Evolutionary conservation across 352 stramenopile species (phyloP).

Genomic region (Phytophthora megakarya): DNA sequence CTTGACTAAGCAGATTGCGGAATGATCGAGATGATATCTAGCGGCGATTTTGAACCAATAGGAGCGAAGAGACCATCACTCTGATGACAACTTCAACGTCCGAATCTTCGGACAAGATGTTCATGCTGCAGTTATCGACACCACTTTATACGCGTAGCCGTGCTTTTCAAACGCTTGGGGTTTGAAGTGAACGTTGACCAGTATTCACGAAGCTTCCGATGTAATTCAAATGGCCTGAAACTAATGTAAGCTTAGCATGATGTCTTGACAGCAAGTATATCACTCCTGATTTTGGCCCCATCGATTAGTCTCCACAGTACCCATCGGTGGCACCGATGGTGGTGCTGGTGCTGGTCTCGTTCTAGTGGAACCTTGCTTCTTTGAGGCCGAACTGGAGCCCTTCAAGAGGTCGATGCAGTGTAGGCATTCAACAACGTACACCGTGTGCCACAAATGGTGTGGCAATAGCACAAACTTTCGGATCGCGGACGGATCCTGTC

Average conservation of each 20-base stretch:
- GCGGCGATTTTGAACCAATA: slow-evolving; percentile 22
- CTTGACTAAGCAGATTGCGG: slow-evolving; percentile 18
- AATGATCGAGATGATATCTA: slow-evolving; percentile 30
- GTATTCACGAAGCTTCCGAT: no score
- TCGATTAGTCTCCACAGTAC: neutral
- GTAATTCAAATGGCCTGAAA: neutral
- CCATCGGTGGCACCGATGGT: no score
- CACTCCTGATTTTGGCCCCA: neutral
- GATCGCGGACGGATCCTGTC: slow-evolving; percentile 22
- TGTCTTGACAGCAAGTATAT: neutral
- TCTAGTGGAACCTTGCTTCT: no score
- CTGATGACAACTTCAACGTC: slow-evolving; percentile 21
- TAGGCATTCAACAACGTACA: neutral
- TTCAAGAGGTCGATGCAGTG: no score
- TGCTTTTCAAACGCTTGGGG: no score
- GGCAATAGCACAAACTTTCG: neutral
- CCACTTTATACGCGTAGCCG: no score
- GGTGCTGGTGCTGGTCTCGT: no score
- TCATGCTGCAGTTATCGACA: no score
- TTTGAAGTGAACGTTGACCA: no score
- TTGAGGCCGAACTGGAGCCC: no score
- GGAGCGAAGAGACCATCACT: slow-evolving; percentile 21
- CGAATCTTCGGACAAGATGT: neutral
- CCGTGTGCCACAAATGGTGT: no score
- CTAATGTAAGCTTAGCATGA: neutral